These are phyloP conservation scores for Mortierella sp. DNA, from an alignment of 371 early-diverging fungal genomes.

Conservation along the genomic window DNA sequence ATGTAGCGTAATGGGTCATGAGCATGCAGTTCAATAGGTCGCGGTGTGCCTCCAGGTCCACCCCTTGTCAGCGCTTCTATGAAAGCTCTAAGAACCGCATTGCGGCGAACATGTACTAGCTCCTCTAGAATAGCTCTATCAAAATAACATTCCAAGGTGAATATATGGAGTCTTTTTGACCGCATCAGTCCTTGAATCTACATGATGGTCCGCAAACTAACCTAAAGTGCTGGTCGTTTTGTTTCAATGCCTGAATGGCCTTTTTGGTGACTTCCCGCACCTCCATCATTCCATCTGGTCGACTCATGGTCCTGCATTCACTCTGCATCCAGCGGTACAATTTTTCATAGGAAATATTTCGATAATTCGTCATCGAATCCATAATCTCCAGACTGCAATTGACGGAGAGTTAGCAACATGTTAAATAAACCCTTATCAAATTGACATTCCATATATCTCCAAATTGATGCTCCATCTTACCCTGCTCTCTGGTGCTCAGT, in stretches of 20 bases:
- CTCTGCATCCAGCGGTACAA: slow-evolving; percentile 85
- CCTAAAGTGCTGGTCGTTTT: slow-evolving; percentile 84
- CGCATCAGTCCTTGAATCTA: neutral
- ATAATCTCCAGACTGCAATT: slow-evolving; percentile 78
- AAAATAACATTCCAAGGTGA: neutral
- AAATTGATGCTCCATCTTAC: slow-evolving; percentile 53
- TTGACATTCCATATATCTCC: neutral
- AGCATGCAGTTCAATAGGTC: slow-evolving; percentile 94
- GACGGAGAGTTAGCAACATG: neutral
- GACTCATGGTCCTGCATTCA: slow-evolving; percentile 77
- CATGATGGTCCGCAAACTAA: slow-evolving; percentile 43
- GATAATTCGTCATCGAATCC: slow-evolving; percentile 77
- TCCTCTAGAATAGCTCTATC: slow-evolving; percentile 78
- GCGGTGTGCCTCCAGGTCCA: slow-evolving; percentile 86
- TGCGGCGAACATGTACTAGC: slow-evolving; percentile 77
- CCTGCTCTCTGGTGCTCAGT: slow-evolving; percentile 84
- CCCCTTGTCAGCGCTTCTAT: slow-evolving; percentile 86
- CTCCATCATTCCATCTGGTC: slow-evolving; percentile 76
- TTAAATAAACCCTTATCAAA: neutral
- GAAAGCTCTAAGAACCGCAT: slow-evolving; percentile 80
- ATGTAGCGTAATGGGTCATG: slow-evolving; percentile 91
- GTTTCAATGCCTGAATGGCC: slow-evolving; percentile 78
- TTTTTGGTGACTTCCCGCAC: slow-evolving; percentile 74
- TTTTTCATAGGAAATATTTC: slow-evolving; percentile 82
- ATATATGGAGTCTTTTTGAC: neutral